Conservation (phyloP, 169 alveolate genomes). For the Eimeria mitis region DNA sequence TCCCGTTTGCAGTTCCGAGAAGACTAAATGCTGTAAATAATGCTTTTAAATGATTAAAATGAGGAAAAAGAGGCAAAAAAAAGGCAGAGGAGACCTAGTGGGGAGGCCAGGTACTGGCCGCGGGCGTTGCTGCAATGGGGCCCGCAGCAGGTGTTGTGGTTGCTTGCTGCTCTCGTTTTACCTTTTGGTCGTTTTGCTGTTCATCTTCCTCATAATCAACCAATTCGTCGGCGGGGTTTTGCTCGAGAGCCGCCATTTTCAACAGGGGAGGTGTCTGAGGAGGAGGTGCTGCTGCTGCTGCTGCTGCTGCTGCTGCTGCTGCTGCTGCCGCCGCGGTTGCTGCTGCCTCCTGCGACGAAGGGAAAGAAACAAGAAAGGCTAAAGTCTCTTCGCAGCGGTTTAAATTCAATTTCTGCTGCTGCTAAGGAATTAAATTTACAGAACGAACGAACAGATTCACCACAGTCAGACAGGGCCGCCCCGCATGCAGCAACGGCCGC, state of each 20-base stretch:
- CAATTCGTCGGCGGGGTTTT: constrained; percentile 83
- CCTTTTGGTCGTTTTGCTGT: constrained; percentile 80
- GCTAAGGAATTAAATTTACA: neutral
- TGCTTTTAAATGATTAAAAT: neutral
- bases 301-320: constrained; percentile 19
- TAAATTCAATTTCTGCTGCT: constrained; percentile 19
- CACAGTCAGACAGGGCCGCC: constrained; percentile 25
- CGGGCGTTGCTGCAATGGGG: constrained; percentile 6
- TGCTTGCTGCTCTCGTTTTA: neutral
- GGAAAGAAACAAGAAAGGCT: neutral
- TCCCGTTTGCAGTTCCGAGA: neutral
- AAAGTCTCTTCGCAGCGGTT: constrained; percentile 32
- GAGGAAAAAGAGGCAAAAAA: neutral
- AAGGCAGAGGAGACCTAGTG: neutral
- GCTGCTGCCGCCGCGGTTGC: constrained; percentile 13
- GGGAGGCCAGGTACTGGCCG: neutral
- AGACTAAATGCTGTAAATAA: neutral
- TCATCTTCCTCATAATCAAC: constrained; percentile 84
- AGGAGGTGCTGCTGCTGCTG: constrained; percentile 59
- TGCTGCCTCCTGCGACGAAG: constrained; percentile 14
- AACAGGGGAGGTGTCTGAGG: constrained; percentile 19
- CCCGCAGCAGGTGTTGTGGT: neutral
- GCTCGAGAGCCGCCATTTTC: constrained; percentile 84
- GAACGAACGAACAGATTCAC: neutral
- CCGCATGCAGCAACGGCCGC: constrained; percentile 45